A percentile compares a stretch with the other conserved stretches of the same genome.
Conservation (phyloP, 768 basidiomycete genomes). For the Serendipita sp. region DNA sequence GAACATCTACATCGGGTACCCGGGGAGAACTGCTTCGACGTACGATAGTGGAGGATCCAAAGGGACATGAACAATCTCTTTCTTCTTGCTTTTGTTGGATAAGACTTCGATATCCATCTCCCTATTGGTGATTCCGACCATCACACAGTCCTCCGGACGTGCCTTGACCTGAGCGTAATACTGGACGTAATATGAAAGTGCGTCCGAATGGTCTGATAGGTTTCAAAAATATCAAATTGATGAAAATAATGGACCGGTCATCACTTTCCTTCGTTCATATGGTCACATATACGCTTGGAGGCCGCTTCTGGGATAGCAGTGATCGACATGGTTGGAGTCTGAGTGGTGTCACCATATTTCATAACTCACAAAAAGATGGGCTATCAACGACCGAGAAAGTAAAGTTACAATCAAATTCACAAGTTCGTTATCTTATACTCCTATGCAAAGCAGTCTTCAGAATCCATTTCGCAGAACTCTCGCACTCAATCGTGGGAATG, state of each 20-base stretch:
- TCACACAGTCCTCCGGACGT: neutral
- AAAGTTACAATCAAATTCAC: no score
- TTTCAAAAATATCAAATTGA: neutral
- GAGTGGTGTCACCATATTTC: no score
- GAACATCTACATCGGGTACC: neutral
- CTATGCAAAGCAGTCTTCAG: neutral
- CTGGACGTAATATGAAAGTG: neutral
- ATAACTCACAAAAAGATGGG: neutral
- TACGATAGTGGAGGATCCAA: neutral
- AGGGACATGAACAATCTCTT: neutral
- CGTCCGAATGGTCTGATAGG: neutral
- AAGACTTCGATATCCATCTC: constrained; percentile 2
- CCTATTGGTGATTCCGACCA: neutral
- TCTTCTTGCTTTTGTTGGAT: neutral
- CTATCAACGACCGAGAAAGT: neutral
- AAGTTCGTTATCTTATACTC: no score
- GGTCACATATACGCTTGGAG: constrained; percentile 4
- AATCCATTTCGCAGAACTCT: neutral
- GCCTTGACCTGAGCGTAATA: neutral
- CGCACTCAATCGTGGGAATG: constrained; percentile 50
- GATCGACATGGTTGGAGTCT: neutral
- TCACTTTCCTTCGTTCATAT: constrained; percentile 6
- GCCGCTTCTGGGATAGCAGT: neutral
- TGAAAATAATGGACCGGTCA: neutral
- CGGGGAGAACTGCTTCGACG: neutral